These are phyloP conservation scores for Pleurotus pulmonarius DNA, from an alignment of 768 basidiomycete genomes.

Conservation along the genomic window DNA sequence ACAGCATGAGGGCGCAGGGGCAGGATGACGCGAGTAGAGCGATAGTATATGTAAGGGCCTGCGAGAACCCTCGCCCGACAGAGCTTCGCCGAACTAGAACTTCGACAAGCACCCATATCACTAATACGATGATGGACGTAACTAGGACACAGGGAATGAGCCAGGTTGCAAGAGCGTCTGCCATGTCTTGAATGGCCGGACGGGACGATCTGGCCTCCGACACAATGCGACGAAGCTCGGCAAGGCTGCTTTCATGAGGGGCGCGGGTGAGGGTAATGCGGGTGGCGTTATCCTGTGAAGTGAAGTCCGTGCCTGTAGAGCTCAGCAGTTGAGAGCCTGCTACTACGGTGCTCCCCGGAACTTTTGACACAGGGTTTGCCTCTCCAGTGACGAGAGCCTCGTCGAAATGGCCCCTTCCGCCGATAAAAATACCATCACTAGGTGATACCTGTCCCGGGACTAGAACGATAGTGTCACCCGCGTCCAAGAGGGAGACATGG, in stretches of 20 bases:
- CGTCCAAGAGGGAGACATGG: no score
- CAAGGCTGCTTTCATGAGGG: slow-evolving; percentile 37
- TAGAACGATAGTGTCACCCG: no score
- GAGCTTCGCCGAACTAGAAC: no score
- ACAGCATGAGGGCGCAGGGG: no score
- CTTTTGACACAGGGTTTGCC: slow-evolving; percentile 31
- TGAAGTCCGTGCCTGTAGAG: slow-evolving; percentile 22
- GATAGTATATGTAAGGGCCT: no score
- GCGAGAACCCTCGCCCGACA: no score
- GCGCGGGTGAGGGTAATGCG: slow-evolving; percentile 28
- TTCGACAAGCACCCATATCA: no score
- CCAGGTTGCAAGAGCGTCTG: slow-evolving; percentile 43
- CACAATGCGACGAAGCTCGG: slow-evolving; percentile 31
- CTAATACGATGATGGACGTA: no score
- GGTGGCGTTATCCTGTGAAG: slow-evolving; percentile 18
- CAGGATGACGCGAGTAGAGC: no score
- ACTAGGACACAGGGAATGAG: slow-evolving; percentile 38
- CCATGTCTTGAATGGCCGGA: slow-evolving; percentile 38
- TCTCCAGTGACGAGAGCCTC: slow-evolving; percentile 43
- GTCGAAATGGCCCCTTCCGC: slow-evolving; percentile 15
- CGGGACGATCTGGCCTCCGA: slow-evolving; percentile 31
- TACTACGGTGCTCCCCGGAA: slow-evolving; percentile 24
- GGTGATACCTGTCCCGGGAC: no score
- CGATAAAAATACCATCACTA: no score
- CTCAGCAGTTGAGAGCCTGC: slow-evolving; percentile 26